Evolutionary conservation across 164 flowering plant genomes (phyloP).

Genomic region (Tinospora cordifolia): DNA sequence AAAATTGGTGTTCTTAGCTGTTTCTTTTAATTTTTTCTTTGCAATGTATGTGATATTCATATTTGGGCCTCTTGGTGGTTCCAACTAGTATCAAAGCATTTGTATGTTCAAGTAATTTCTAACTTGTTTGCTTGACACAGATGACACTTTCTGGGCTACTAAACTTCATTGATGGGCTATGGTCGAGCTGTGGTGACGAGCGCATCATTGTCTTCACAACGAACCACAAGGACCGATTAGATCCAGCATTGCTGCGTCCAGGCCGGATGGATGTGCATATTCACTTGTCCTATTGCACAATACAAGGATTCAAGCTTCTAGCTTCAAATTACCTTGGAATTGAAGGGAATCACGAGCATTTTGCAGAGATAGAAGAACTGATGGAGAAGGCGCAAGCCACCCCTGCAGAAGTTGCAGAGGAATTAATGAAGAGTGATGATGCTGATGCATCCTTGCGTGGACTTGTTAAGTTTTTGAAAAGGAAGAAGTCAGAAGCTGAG

Average conservation of each 20-base stretch:
- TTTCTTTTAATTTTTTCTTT: neutral
- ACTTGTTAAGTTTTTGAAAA: conserved; percentile 27
- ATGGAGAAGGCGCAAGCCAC: conserved; percentile 24
- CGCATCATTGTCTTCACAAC: conserved; percentile 44
- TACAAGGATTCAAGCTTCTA: conserved; percentile 33
- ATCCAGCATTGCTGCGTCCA: conserved; percentile 39
- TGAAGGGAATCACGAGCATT: conserved; percentile 21
- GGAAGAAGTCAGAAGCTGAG: conserved; percentile 18
- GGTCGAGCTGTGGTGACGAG: conserved; percentile 49
- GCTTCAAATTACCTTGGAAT: conserved; percentile 27
- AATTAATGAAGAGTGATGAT: conserved; percentile 50
- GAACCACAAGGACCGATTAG: conserved; percentile 35
- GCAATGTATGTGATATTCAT: too few relatives aligned
- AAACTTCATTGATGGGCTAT: conserved; percentile 40
- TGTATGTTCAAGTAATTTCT: too few relatives aligned
- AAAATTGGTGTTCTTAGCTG: neutral
- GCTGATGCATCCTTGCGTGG: conserved; percentile 31
- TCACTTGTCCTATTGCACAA: conserved; percentile 45
- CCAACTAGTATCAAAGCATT: too few relatives aligned
- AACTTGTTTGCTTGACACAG: conserved; percentile 9
- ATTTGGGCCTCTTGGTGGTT: too few relatives aligned
- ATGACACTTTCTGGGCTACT: conserved; percentile 41
- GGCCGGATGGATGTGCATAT: conserved; percentile 48
- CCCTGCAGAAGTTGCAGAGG: conserved; percentile 62
- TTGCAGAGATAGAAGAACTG: conserved; percentile 21